A percentile compares a stretch with the other conserved stretches of the same genome.
Conservation (phyloP, 805 yeast genomes). For the Candida coquimbonensis region DNA sequence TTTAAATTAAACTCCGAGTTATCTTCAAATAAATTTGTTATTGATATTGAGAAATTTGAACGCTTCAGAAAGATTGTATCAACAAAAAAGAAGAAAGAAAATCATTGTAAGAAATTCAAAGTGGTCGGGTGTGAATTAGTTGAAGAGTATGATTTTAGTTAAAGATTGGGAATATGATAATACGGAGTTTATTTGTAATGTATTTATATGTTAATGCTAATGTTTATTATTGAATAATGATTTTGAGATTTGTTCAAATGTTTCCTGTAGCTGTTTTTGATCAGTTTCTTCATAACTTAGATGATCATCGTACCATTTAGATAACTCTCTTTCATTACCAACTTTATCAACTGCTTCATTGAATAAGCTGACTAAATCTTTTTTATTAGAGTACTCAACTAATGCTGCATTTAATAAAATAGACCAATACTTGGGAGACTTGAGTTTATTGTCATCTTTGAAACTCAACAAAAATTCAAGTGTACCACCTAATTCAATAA, state of each 20-base stretch:
- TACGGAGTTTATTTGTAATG: background rate
- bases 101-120: slow-evolving; percentile 1
- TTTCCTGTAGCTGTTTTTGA: background rate
- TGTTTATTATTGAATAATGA: background rate
- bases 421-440: slow-evolving; percentile 1
- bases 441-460: background rate
- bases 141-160: background rate
- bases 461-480: background rate
- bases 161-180: background rate
- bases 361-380: background rate
- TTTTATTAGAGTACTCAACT: background rate
- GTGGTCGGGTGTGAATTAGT: background rate
- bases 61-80: background rate
- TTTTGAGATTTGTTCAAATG: background rate
- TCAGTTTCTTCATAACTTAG: background rate
- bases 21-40: background rate
- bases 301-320: background rate
- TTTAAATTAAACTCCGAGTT: background rate
- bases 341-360: background rate
- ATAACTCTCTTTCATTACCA: background rate
- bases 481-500: background rate
- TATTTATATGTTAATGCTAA: background rate
- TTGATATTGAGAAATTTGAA: slow-evolving; percentile 2
- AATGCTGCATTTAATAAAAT: background rate
- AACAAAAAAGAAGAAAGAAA: background rate